Evolutionary conservation across 2,329 filamentous ascomycete species (phyloP).

Genomic region (Fusarium devonianum): DNA sequence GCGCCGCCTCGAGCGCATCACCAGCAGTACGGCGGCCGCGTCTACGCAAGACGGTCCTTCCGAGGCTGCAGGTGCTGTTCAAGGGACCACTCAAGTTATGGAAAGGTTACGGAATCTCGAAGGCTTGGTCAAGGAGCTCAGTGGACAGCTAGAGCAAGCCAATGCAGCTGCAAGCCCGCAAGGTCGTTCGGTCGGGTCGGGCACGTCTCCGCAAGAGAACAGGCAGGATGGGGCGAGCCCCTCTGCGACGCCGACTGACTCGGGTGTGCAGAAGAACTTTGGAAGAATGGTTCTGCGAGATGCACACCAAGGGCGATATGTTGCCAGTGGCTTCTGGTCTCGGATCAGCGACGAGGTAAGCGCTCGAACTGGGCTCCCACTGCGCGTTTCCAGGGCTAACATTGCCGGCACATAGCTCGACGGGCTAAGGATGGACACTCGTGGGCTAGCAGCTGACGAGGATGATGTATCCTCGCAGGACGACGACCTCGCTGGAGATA

Average conservation of each 20-base stretch:
- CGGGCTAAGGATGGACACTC: conserved; percentile 52
- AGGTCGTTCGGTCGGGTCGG: conserved; percentile 41
- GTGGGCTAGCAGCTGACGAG: conserved; percentile 40
- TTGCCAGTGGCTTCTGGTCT: conserved; percentile 63
- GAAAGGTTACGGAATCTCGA: conserved; percentile 59
- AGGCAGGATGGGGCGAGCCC: conserved; percentile 15
- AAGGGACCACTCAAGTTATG: conserved; percentile 51
- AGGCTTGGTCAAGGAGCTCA: conserved; percentile 58
- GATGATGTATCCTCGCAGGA: conserved; percentile 50
- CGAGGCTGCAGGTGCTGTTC: conserved; percentile 32
- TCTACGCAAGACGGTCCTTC: conserved; percentile 9
- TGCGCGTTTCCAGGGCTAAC: neutral
- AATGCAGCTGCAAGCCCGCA: conserved; percentile 39
- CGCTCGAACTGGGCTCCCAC: neutral
- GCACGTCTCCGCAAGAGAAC: conserved; percentile 40
- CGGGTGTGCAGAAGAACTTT: conserved; percentile 50
- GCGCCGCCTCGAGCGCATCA: conserved; percentile 55
- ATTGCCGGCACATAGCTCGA: conserved; percentile 47
- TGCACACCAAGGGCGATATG: conserved; percentile 53
- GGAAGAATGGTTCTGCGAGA: conserved; percentile 58
- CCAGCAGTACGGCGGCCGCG: conserved; percentile 45
- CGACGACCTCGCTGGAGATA: conserved; percentile 42
- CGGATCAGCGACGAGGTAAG: conserved; percentile 62
- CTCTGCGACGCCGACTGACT: conserved; percentile 19
- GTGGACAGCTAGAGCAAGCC: conserved; percentile 53